phyloP scores from a whole-genome alignment of 352 stramenopile species.

The Globisporangium okanoganense region DNA sequence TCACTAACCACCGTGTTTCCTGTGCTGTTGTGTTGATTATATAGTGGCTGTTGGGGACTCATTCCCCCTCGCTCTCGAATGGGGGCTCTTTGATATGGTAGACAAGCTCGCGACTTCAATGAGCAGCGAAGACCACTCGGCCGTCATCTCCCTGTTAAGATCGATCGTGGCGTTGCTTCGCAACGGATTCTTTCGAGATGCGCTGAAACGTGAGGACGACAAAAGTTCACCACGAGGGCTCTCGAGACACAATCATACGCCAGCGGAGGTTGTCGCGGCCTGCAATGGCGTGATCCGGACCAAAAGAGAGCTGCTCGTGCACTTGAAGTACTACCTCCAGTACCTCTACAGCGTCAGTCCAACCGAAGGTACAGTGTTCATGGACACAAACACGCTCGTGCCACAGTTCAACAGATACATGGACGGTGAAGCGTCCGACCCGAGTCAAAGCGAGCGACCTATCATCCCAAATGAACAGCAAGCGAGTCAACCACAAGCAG shows the following conservation, averaged over 20 bases:
- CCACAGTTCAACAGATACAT: constrained; percentile 40
- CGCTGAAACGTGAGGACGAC: constrained; percentile 16
- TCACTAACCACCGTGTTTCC: constrained; percentile 1
- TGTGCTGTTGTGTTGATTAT: constrained; percentile 10
- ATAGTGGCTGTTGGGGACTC: constrained; percentile 53
- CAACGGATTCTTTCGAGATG: constrained; percentile 58
- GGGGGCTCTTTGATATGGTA: constrained; percentile 66
- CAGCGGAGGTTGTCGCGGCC: constrained; percentile 31
- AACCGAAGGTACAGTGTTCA: constrained; percentile 60
- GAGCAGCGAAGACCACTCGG: constrained; percentile 78
- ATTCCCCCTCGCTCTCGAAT: constrained; percentile 62
- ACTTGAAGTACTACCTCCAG: constrained; percentile 71
- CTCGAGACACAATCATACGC: constrained; percentile 18
- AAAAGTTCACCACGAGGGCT: constrained; percentile 5
- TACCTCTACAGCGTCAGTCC: constrained; percentile 71
- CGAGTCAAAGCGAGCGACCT: constrained; percentile 18
- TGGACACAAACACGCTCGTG: constrained; percentile 45
- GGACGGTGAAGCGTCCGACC: constrained; percentile 12
- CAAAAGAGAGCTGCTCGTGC: constrained; percentile 46
- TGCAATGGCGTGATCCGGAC: constrained; percentile 47
- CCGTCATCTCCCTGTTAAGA: constrained; percentile 51
- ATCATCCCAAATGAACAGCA: constrained; percentile 19
- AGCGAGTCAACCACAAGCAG: neutral
- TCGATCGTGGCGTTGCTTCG: constrained; percentile 49
- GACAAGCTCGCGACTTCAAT: constrained; percentile 67